Conservation (phyloP, 2,329 filamentous ascomycete species). For the Niveomyces coronatus region DNA sequence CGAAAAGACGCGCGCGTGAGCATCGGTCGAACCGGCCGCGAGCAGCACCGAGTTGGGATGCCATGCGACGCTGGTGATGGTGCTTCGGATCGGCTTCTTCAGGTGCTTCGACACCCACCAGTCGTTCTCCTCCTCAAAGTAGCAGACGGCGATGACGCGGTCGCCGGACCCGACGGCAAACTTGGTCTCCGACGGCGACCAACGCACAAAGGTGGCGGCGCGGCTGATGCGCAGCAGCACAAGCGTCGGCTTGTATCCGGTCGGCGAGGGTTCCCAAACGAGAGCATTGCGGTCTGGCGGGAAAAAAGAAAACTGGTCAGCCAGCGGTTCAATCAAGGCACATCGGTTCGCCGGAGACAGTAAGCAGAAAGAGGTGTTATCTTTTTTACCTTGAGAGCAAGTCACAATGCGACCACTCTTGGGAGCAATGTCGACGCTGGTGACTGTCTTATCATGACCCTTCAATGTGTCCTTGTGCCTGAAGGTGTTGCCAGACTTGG, state of each 20-base stretch:
- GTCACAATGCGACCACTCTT: conserved; percentile 89
- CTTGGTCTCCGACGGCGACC: conserved; percentile 94
- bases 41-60: conserved; percentile 95
- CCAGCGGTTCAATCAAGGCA: too few relatives aligned
- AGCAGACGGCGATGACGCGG: conserved; percentile 90
- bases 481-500: conserved; percentile 61
- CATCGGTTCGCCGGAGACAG: too few relatives aligned
- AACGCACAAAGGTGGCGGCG: conserved; percentile 91
- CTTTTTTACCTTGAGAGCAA: conserved; percentile 93
- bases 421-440: conserved; percentile 90
- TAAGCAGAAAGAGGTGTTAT: too few relatives aligned
- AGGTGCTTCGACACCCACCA: conserved; percentile 99
- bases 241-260: conserved; percentile 92
- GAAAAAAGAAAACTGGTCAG: background rate
- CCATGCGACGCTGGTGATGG: conserved; percentile 90
- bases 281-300: conserved; percentile 96
- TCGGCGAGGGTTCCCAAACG: conserved; percentile 90
- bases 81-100: conserved; percentile 97
- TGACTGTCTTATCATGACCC: conserved; percentile 95
- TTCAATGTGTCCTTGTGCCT: conserved; percentile 85
- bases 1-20: conserved; percentile 88
- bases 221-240: conserved; percentile 95
- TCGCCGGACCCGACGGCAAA: conserved; percentile 96
- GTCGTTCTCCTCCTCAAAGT: conserved; percentile 98
- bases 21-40: conserved; percentile 92